Base-by-base conservation (phyloP, 441 rosid species). In the Populus hybrid region DNA sequence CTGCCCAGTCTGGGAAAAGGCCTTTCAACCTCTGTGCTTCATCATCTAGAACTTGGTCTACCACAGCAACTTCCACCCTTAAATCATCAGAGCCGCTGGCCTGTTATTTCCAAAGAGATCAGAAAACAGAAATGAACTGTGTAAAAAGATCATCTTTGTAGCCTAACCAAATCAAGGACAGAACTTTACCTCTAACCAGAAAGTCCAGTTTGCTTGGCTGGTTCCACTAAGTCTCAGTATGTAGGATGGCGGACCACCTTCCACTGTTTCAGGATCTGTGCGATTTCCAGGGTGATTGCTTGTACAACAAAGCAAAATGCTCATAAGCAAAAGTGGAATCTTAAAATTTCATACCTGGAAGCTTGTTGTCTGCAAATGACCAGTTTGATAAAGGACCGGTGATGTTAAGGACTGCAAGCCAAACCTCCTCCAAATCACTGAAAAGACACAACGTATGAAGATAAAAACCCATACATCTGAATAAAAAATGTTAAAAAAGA, bases 371-470 rank as follows among this genome's bases (percentile, higher is more conserved):
- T 18, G 99, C 98, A 28, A 93, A 90, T 59, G 99, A 96, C 99
- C 99, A 96, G 82, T 87, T 84, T 9, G 98, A 90, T 82, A 96
- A 85, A 68, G 99, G 98, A 8, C 99, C 98, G 0, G 97, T 94
- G 80, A 97, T 88, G 85, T 97, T 97, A 66, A 97, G 89, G 75
- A 93, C 97, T 42, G 97, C 84, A 83, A 94, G 98, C 98, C 98
- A 96, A 24, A 96, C 90, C 86, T 94, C 98, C 80, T 92, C 84
- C 73, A 93, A 86, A 77, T 94, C 90, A 67, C 99, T 96, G 90
- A 81, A 86, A 88, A 20, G 59, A 70, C 53, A 75, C 30, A 72
- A 65, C 18, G 7, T 32, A 65, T 42, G 76, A 71, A 77, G 69
- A 66, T 72, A 12, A 32, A 46, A 46, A 14, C 5, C 6, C 3